Percentiles rank a stretch among this genome's conserved stretches.
Evolutionary conservation across 2,329 filamentous ascomycete genomes (phyloP).

Genomic region (Tolypocladium amazonense): DNA sequence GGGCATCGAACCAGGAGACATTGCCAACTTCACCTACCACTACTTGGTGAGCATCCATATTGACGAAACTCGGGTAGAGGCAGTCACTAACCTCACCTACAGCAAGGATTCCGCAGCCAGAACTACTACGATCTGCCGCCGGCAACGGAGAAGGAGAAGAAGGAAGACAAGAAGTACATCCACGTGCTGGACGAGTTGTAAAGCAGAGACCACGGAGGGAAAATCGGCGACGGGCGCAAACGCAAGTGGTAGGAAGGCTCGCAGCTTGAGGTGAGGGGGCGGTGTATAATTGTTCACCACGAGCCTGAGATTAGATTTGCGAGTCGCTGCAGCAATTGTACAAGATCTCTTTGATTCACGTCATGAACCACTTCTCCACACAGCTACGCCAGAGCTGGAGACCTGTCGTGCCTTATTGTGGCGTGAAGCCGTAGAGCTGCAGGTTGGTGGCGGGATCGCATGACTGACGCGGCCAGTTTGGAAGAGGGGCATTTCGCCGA

Average conservation of each 20-base stretch:
- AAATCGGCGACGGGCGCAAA: neutral
- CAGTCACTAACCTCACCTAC: conserved; percentile 17
- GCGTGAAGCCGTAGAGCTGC: neutral
- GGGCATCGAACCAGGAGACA: conserved; percentile 77
- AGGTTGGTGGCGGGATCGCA: neutral
- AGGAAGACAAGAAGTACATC: conserved; percentile 92
- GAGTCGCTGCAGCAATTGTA: neutral
- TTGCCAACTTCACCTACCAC: conserved; percentile 80
- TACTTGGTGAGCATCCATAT: conserved; percentile 61
- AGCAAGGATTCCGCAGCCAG: conserved; percentile 86
- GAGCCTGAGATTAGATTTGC: neutral
- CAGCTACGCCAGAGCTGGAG: neutral
- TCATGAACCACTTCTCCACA: neutral
- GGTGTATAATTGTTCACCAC: conserved; percentile 1
- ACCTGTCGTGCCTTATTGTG: neutral
- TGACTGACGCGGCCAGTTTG: neutral
- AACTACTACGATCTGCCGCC: conserved; percentile 89
- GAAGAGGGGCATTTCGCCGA: neutral
- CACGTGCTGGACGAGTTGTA: conserved; percentile 87
- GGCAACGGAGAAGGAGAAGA: conserved; percentile 86
- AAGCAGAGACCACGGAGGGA: neutral
- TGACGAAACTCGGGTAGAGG: conserved; percentile 3
- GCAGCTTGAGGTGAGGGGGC: neutral
- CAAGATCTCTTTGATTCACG: neutral
- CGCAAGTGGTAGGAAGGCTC: neutral